Conservation (phyloP, 495 filamentous ascomycete genomes). For the Bathelium albidoporum region DNA sequence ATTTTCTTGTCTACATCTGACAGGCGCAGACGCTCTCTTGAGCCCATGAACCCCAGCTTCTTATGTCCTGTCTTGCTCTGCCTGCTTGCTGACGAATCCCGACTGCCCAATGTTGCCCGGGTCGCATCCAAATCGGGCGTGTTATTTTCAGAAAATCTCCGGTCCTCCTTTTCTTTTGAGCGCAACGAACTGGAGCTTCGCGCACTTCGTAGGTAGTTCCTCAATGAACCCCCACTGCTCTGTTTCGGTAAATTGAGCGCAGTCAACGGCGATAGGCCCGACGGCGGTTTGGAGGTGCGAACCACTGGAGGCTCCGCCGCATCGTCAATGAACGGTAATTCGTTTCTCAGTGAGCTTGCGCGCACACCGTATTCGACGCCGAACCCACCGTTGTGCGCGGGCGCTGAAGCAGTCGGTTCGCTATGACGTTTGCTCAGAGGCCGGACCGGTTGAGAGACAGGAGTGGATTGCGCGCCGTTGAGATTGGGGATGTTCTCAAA, state of each 20-base stretch:
- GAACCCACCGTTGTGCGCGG: slow-evolving; percentile 42
- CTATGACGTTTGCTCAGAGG: slow-evolving; percentile 36
- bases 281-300: slow-evolving; percentile 74
- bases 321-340: slow-evolving; percentile 52
- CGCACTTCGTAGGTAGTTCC: slow-evolving; percentile 20
- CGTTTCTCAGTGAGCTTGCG: slow-evolving; percentile 31
- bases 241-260: slow-evolving; percentile 33
- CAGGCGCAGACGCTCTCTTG: slow-evolving; percentile 22
- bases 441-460: slow-evolving; percentile 37
- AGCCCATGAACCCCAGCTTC: slow-evolving; percentile 28
- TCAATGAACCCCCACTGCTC: slow-evolving; percentile 13
- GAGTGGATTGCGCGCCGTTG: slow-evolving; percentile 12
- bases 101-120: background rate
- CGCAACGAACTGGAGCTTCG: slow-evolving; percentile 4
- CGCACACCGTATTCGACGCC: slow-evolving; percentile 62
- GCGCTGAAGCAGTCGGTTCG: slow-evolving; percentile 19
- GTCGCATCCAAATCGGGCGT: background rate
- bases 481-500: slow-evolving; percentile 51
- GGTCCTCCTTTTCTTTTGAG: background rate
- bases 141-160: background rate
- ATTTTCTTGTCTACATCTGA: slow-evolving; percentile 22
- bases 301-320: slow-evolving; percentile 75
- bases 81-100: slow-evolving; percentile 20
- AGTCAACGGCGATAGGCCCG: slow-evolving; percentile 57
- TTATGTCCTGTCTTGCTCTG: slow-evolving; percentile 14